phyloP scores from a whole-genome alignment of 805 yeast species.

The Suhomyces xylopsoci region DNA sequence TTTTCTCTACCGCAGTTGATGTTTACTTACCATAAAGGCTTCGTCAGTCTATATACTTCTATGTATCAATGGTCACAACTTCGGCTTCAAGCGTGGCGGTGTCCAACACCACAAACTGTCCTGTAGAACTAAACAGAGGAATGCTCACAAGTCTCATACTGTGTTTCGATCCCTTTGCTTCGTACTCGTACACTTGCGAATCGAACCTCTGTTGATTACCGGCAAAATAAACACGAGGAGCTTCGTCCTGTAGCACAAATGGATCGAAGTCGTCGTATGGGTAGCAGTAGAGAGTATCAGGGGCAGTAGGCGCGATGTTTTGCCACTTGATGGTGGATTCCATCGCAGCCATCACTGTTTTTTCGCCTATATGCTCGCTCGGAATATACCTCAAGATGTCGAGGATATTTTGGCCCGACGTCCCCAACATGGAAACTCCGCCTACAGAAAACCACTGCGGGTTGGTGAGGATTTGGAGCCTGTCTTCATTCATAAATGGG shows the following conservation, averaged over 20 bases:
- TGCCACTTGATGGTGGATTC: constrained; percentile 78
- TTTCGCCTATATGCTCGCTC: constrained; percentile 17
- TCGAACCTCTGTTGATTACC: constrained; percentile 78
- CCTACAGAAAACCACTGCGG: constrained; percentile 61
- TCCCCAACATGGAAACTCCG: constrained; percentile 59
- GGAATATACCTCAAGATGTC: constrained; percentile 66
- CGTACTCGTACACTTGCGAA: constrained; percentile 23
- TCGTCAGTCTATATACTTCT: not conserved
- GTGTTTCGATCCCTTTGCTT: constrained; percentile 28
- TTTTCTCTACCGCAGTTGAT: no score
- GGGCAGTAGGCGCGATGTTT: constrained; percentile 89
- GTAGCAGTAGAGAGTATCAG: constrained; percentile 89
- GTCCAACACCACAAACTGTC: constrained; percentile 63
- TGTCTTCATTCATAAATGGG: constrained; percentile 32
- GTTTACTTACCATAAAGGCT: not conserved
- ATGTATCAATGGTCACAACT: constrained; percentile 34
- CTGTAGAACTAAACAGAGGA: constrained; percentile 68
- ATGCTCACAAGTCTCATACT: constrained; percentile 58
- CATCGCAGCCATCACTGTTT: constrained; percentile 33
- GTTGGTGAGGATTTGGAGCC: constrained; percentile 44
- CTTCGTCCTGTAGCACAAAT: constrained; percentile 61
- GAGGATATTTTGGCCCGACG: constrained; percentile 80
- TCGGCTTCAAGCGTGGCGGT: constrained; percentile 54
- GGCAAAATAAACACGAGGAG: constrained; percentile 82
- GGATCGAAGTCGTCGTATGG: constrained; percentile 81